phyloP scores from a whole-genome alignment of 2,329 filamentous ascomycete genomes.

The Aspergillus udagawae region DNA sequence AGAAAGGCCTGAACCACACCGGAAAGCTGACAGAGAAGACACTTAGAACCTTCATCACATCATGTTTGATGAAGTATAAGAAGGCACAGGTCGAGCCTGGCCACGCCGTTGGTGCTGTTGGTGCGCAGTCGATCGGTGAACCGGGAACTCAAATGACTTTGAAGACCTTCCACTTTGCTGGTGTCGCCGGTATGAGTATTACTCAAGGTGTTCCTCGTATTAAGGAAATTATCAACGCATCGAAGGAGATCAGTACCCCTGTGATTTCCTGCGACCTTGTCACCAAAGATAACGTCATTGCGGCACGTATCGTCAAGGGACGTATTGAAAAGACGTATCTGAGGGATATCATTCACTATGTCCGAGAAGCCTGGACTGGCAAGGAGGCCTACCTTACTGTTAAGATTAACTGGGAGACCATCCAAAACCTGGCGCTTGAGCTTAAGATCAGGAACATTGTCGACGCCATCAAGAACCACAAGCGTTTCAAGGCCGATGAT shows the following conservation, averaged over 20 bases:
- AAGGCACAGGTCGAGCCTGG: conserved; percentile 89
- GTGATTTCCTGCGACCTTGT: conserved; percentile 84
- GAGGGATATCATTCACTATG: conserved; percentile 71
- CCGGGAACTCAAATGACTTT: conserved; percentile 98
- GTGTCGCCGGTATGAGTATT: conserved; percentile 99
- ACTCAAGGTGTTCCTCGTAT: conserved; percentile 99
- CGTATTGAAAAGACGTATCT: conserved; percentile 94
- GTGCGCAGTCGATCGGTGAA: conserved; percentile 96
- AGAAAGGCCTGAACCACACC: conserved; percentile 59
- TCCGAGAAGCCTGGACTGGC: conserved; percentile 85
- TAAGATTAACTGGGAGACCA: conserved; percentile 72
- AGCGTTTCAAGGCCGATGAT: conserved; percentile 68
- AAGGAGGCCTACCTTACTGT: conserved; percentile 73
- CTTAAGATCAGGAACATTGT: conserved; percentile 70
- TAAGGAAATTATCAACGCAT: conserved; percentile 99
- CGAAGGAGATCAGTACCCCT: conserved; percentile 87
- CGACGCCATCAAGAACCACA: conserved; percentile 70
- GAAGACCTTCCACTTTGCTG: conserved; percentile 99
- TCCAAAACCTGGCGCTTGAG: conserved; percentile 77
- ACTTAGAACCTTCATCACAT: conserved; percentile 68
- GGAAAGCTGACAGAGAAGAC: conserved; percentile 78
- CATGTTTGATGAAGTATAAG: conserved; percentile 86
- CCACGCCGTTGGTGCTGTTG: conserved; percentile 91
- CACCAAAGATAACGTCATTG: conserved; percentile 69
- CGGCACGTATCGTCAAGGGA: conserved; percentile 85